These are phyloP conservation scores for Hypoxylon lenormandii DNA, from an alignment of 495 filamentous ascomycete genomes.

Conservation along the genomic window DNA sequence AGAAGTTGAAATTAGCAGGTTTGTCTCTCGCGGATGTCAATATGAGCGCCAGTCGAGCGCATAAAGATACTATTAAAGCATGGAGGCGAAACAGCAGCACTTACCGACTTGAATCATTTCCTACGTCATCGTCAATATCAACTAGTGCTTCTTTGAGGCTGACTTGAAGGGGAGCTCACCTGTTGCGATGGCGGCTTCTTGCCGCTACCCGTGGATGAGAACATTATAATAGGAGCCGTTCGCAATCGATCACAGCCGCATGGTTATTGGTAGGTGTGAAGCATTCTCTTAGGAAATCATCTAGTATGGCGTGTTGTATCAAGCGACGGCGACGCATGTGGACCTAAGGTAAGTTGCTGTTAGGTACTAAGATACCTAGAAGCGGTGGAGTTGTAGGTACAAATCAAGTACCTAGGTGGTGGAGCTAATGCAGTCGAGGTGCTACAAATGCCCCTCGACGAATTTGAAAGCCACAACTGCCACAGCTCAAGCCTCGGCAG, in stretches of 20 bases:
- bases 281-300: slow-evolving; percentile 1
- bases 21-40: slow-evolving; percentile 21
- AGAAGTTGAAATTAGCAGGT: slow-evolving; percentile 40
- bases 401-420: neutral
- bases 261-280: slow-evolving; percentile 31
- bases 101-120: slow-evolving; percentile 99
- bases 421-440: slow-evolving; percentile 25
- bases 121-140: slow-evolving; percentile 64
- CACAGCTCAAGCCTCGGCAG: slow-evolving; percentile 37
- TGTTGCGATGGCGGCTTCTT: slow-evolving; percentile 77
- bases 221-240: slow-evolving; percentile 58
- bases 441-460: slow-evolving; percentile 38
- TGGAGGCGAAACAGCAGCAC: slow-evolving; percentile 45
- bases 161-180: slow-evolving; percentile 62
- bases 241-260: slow-evolving; percentile 38
- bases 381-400: slow-evolving; percentile 26
- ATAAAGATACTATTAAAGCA: slow-evolving; percentile 6
- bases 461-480: slow-evolving; percentile 11
- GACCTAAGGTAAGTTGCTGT: neutral
- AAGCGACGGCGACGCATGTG: neutral
- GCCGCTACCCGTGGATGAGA: slow-evolving; percentile 66
- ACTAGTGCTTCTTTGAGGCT: slow-evolving; percentile 3
- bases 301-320: slow-evolving; percentile 9
- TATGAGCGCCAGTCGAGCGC: slow-evolving; percentile 32
- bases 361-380: slow-evolving; percentile 12